Base-by-base conservation (phyloP, 441 rosid species). In the Populus hybrid region DNA sequence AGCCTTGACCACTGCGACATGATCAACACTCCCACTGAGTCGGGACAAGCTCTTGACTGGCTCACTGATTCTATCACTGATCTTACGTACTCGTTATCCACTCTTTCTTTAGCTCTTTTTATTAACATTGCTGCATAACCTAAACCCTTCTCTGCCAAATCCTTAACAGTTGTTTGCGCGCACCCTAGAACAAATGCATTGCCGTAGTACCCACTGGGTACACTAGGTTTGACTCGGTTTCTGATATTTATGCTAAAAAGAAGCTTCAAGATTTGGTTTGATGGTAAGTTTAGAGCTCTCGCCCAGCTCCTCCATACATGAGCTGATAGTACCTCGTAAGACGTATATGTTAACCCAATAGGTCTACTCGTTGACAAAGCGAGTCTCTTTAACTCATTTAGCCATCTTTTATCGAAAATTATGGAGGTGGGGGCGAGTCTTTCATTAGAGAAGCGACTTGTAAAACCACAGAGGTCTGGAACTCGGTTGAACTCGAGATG, bases 251-350 rank as follows among this genome's bases (percentile, higher is more conserved):
- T 79, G 74, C 96, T 92, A 59, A 94, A 94, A 5, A 94, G 83
- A 59, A 94, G 94, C 88, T 91, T 92, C 65, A 89, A 21, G 38
- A 38, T 83, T 81, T 94, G 98, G 35, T 85, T 89, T 19, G 88
- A 78, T 0, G 94, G 91, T 34, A 94, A 67, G 79, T 87, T 87
- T 70, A 94, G 70, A 4, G 96, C 85, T 70, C 90, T 87, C 8
- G 89, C 89, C 98, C 98, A 94, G 85, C 94, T 87, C 72, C 92
- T 79, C 98, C 98, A 94, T 4, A 91, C 86, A 57, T 94, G 98
- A 11, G 94, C 98, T 1, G 97, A 84, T 9, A 94, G 83, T 21
- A 90, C 95, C 71, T 94, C 98, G 70, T 91, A 94, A 32, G 91
- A 89, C 24, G 97, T 91, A 81, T 68, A 86, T 35, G 59, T 67